phyloP scores from a whole-genome alignment of 2,329 filamentous ascomycete genomes.

The Pseudogymnoascus sp. region DNA sequence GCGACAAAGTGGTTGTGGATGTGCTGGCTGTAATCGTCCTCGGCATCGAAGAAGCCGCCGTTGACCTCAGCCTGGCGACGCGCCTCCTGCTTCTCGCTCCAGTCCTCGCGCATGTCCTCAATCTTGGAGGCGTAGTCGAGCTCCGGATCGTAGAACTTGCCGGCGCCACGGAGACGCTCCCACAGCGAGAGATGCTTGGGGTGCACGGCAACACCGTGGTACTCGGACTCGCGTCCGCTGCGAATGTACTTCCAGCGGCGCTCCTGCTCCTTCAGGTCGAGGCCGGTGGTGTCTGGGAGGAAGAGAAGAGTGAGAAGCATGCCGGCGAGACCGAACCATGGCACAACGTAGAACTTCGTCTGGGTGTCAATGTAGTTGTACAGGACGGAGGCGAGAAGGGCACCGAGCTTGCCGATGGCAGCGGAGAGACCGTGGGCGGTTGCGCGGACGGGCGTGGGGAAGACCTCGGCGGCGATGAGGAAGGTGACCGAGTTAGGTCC shows the following conservation, averaged over 20 bases:
- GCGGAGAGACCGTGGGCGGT: slow-evolving; percentile 94
- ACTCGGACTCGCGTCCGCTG: slow-evolving; percentile 66
- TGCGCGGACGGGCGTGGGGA: slow-evolving; percentile 85
- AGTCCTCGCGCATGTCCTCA: slow-evolving; percentile 65
- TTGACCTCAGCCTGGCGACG: slow-evolving; percentile 25
- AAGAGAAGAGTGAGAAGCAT: slow-evolving; percentile 77
- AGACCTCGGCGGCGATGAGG: slow-evolving; percentile 93
- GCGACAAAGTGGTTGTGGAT: slow-evolving; percentile 21
- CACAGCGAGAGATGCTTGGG: slow-evolving; percentile 79
- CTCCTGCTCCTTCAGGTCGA: slow-evolving; percentile 96
- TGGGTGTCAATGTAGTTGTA: slow-evolving; percentile 90
- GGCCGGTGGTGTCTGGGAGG: slow-evolving; percentile 92
- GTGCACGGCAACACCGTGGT: slow-evolving; percentile 90
- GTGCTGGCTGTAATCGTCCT: slow-evolving; percentile 21
- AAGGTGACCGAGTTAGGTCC: slow-evolving; percentile 97
- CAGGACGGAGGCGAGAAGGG: slow-evolving; percentile 75
- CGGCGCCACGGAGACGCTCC: slow-evolving; percentile 71
- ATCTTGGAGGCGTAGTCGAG: slow-evolving; percentile 79
- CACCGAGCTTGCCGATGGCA: slow-evolving; percentile 80
- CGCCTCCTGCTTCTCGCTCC: slow-evolving; percentile 45
- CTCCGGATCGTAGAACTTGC: slow-evolving; percentile 76
- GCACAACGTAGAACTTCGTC: slow-evolving; percentile 83
- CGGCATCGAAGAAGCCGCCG: slow-evolving; percentile 12
- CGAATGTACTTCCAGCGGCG: slow-evolving; percentile 86
- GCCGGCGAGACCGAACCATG: slow-evolving; percentile 88